A percentile compares a stretch with the other conserved stretches of the same genome.
Conservation (phyloP, 345 rosid genomes). For the Melastoma malabathricum region DNA sequence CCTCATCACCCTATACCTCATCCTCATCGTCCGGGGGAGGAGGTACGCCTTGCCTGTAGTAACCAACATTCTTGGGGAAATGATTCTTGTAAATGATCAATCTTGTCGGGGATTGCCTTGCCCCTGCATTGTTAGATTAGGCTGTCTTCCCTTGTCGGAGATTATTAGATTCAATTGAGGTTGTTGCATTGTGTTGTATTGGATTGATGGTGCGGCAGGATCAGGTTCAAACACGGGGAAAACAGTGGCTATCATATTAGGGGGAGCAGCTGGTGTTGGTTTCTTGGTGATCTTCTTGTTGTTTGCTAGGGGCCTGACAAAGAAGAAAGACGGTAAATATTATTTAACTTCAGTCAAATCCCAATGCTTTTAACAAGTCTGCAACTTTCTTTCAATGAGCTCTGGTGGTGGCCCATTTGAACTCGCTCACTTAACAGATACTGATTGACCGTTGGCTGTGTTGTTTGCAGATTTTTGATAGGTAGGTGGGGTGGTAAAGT, state of each 20-base stretch:
- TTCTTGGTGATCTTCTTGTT: constrained; percentile 73
- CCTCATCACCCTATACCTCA: constrained; percentile 28
- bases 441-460: not conserved
- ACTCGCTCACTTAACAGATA: too few species aligned
- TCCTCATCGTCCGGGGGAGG: not conserved
- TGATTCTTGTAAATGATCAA: too few species aligned
- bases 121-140: too few species aligned
- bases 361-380: too few species aligned
- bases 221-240: constrained; percentile 64
- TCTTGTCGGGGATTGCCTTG: too few species aligned
- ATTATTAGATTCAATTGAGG: too few species aligned
- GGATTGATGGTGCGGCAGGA: constrained; percentile 11
- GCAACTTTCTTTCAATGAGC: too few species aligned
- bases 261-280: constrained; percentile 89
- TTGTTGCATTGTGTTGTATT: not conserved
- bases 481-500: not conserved
- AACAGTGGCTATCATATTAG: constrained; percentile 94
- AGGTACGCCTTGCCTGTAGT: not conserved
- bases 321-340: constrained; percentile 63
- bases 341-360: too few species aligned
- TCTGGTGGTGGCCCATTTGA: too few species aligned
- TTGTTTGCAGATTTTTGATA: constrained; percentile 5
- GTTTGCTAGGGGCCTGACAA: constrained; percentile 64
- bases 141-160: too few species aligned
- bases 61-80: not conserved